Evolutionary conservation across 306 rosid genomes (phyloP).

Genomic region (Trifolium subterraneum): DNA sequence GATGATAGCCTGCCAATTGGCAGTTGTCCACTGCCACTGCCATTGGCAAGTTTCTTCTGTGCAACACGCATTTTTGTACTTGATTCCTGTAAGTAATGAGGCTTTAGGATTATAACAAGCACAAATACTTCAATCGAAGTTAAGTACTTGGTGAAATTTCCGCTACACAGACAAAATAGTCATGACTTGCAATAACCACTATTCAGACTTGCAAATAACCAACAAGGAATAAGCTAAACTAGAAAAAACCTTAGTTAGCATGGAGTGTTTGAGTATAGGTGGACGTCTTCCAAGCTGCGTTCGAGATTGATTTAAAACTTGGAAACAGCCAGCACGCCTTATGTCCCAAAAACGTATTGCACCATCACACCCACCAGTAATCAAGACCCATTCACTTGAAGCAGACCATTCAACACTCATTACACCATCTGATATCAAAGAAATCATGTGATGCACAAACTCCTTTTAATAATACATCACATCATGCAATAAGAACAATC

Average conservation of each 20-base stretch:
- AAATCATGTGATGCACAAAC: constrained; percentile 11
- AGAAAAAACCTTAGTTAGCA: constrained; percentile 60
- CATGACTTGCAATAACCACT: constrained; percentile 8
- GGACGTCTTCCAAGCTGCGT: constrained; percentile 95
- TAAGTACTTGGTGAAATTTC: constrained; percentile 33
- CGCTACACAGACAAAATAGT: constrained; percentile 27
- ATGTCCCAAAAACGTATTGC: constrained; percentile 98
- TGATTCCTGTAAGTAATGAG: constrained; percentile 58
- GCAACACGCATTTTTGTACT: constrained; percentile 54
- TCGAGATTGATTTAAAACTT: constrained; percentile 80
- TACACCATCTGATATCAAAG: constrained; percentile 78
- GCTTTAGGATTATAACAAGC: constrained; percentile 29
- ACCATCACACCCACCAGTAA: constrained; percentile 97
- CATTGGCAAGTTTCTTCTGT: constrained; percentile 68
- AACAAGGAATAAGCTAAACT: constrained; percentile 25
- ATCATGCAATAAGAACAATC: constrained; percentile 28
- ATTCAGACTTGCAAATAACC: constrained; percentile 5
- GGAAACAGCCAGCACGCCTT: constrained; percentile 90
- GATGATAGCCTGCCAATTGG: constrained; percentile 58
- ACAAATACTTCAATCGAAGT: constrained; percentile 12
- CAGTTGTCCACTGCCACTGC: constrained; percentile 63
- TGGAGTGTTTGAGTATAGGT: constrained; percentile 60
- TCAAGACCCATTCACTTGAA: constrained; percentile 87
- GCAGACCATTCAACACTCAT: constrained; percentile 92
- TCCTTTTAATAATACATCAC: not conserved